Conservation (phyloP, 345 rosid genomes). For the Populus ilicifolia region DNA sequence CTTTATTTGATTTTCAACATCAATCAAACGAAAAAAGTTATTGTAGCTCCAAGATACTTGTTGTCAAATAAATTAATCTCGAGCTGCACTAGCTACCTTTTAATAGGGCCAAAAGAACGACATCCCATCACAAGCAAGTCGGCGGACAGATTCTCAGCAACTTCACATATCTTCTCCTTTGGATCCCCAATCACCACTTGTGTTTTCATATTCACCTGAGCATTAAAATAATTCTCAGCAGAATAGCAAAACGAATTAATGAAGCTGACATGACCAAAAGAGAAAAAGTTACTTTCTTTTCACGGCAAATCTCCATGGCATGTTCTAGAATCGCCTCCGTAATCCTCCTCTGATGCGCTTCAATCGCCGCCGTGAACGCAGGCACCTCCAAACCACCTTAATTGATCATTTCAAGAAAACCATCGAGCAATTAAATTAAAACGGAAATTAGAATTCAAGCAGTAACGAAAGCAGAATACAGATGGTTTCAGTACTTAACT, state of each 20-base stretch:
- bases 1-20: neutral
- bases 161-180: constrained; percentile 79
- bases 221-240: neutral
- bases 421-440: constrained; percentile 4
- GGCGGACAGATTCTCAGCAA: constrained; percentile 50
- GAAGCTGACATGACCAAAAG: neutral
- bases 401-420: neutral
- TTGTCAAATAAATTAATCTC: neutral
- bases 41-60: neutral
- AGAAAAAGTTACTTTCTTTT: constrained; percentile 32
- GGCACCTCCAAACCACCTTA: constrained; percentile 78
- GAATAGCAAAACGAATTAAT: neutral
- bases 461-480: neutral
- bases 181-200: constrained; percentile 77
- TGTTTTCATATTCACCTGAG: constrained; percentile 58
- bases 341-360: constrained; percentile 78
- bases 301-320: constrained; percentile 58
- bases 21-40: neutral
- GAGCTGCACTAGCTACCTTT: constrained; percentile 44
- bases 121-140: constrained; percentile 85
- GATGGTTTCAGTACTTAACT: constrained; percentile 36
- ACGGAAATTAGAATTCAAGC: neutral
- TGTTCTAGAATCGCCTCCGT: constrained; percentile 54
- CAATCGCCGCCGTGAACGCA: constrained; percentile 78
- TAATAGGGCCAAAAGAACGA: constrained; percentile 74